These are phyloP conservation scores for Irpex sp. DNA, from an alignment of 1,284 basidiomycete genomes.

Conservation along the genomic window DNA sequence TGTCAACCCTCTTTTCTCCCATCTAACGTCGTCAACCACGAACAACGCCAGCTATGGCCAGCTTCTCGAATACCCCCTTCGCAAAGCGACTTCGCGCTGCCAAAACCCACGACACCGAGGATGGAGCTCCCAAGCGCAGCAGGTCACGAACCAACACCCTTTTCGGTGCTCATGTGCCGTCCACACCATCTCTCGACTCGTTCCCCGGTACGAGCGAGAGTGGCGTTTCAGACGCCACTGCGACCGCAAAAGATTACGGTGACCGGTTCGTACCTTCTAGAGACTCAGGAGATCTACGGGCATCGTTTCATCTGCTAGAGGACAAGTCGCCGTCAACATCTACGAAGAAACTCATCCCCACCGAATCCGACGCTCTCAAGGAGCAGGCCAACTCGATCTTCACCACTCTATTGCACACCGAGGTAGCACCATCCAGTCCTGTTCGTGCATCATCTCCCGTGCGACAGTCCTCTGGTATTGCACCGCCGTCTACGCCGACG, in stretches of 20 bases:
- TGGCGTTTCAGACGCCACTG: slow-evolving; percentile 50
- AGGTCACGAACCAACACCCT: slow-evolving; percentile 52
- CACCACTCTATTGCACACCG: slow-evolving; percentile 67
- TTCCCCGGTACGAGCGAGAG: slow-evolving; percentile 53
- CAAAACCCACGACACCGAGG: slow-evolving; percentile 46
- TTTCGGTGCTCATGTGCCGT: slow-evolving; percentile 41
- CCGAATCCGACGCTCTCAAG: slow-evolving; percentile 75
- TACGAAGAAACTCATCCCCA: slow-evolving; percentile 69
- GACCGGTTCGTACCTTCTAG: slow-evolving; percentile 75
- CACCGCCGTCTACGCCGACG: slow-evolving; percentile 60
- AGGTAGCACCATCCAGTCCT: slow-evolving; percentile 69
- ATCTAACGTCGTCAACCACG: slow-evolving; percentile 14
- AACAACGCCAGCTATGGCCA: slow-evolving; percentile 46
- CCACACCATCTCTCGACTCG: slow-evolving; percentile 54
- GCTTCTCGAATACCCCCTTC: slow-evolving; percentile 76
- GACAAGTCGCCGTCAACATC: slow-evolving; percentile 64
- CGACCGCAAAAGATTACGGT: slow-evolving; percentile 57
- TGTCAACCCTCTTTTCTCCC: slow-evolving; percentile 14
- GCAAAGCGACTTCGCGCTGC: slow-evolving; percentile 72
- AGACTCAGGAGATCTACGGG: slow-evolving; percentile 70
- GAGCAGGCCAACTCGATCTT: slow-evolving; percentile 81
- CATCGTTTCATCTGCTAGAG: slow-evolving; percentile 74
- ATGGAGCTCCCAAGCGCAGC: slow-evolving; percentile 48
- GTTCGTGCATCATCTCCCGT: slow-evolving; percentile 57
- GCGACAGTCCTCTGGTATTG: slow-evolving; percentile 39